Base-by-base conservation (phyloP, 306 rosid species). In the Sophora flavescens region DNA sequence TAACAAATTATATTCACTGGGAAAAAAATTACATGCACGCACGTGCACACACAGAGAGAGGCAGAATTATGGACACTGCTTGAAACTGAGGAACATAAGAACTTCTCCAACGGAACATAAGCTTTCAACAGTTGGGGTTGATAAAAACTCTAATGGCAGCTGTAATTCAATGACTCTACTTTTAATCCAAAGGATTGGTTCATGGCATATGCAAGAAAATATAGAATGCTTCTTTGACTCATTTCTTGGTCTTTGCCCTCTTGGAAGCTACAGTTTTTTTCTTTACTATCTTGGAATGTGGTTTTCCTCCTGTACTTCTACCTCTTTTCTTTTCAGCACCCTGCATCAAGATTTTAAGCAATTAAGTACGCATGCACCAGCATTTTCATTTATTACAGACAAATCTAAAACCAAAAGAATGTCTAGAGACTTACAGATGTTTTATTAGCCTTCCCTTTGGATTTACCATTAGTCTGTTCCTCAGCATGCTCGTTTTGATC, bases 211-310 rank as follows among this genome's bases (percentile, higher is more conserved):
- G 48, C 39, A 44, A 74, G 53, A 72, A 61, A 69, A 53, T 14
- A 59, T 44, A 32, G 73, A 57, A 59, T 36, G 50, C 38, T 48
- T 63, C 65, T 61, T 30, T 72, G 69, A 32, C 78, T 90, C 89
- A 92, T 78, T 90, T 90, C 85, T 88, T 92, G 84, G 86, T 72
- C 79, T 86, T 95, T 33, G 85, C 78, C 77, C 80, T 89, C 85
- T 90, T 95, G 73, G 97, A 81, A 76, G 47, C 88, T 73, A 68
- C 88, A 75, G 85, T 68, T 88, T 89, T 95, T 87, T 85, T 95
- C 82, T 84, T 88, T 58, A 63, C 87, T 85, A 59, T 87, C 87
- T 95, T 95, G 10, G 87, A 72, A 64, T 84, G 98, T 70, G 85
- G 61, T 87, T 89, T 95, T 80, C 91, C 96, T 9, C 88, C 97